Base-by-base conservation (phyloP, 2,329 filamentous ascomycete species). In the Stemphylium lycopersici region DNA sequence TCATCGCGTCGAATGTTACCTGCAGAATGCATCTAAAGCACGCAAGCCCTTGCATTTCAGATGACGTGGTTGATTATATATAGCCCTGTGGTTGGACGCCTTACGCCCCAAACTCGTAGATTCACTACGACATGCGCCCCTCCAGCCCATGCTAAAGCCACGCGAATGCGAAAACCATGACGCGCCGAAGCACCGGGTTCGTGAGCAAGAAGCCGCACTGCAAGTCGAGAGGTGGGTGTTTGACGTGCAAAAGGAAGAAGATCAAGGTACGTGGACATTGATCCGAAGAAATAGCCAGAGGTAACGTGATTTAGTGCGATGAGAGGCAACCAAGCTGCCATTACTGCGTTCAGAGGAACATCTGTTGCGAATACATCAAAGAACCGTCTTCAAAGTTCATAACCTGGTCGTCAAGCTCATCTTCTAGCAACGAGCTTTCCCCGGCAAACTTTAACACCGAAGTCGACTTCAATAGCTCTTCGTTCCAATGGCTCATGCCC, bases 171-270 rank as follows among this genome's bases (percentile, higher is more conserved):
- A 13, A 16, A 11, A 8, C 34, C 3, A 72, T 72, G 71, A 39
- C 44, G 3, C 70, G 68, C 33, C 63, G 62, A 36, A 70, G 52
- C 33, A 43, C 63, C 32, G 68, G 67, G 0, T 73, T 72, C 33
- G 59, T 73, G 32, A 66, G 57, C n/a, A 74, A 74, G 52, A 65
- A 65, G 41, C 58, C 71, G 6, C 71, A 74, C 41, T 62, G 57
- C 41, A 74, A 74, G 50, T 73, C 70, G 10, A 55, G 69, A 45
- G 61, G 61, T 36, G 71, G 71, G 3, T 74, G 70, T 45, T 33
- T 58, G 3, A 71, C 62, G 7, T 74, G 71, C 51, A 74, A 73
- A 48, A 59, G 58, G 15, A 74, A 71, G 59, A 74, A 71, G 52
- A 67, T 73, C 8, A 74, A 74, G 63, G 71, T 73, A 58, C 33